Evolutionary conservation across 352 stramenopile species (phyloP), one percentile per base, ranked within the genome.

Genomic region (Thalassiosira sp.): DNA sequence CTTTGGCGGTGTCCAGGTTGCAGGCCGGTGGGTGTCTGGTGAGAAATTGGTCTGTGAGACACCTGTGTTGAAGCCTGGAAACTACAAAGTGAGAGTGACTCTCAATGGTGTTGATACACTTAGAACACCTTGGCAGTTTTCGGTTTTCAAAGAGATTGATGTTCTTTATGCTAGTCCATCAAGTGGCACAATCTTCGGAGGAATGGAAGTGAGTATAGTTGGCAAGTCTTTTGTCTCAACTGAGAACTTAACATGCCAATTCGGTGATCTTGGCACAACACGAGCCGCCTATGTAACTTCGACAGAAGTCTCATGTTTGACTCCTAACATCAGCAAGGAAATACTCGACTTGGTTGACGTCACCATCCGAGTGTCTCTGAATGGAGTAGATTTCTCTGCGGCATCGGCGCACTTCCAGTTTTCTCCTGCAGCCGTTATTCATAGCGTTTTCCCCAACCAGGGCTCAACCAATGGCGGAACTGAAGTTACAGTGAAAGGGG

Each of bases 151-250:
- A 5, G 28, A 85, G 8, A 68, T 88, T 43, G 71, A 81, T 65
- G 49, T 87, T 22, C 10, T 72, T 11, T 85, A 60, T 16, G 65
- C 59, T 43, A 69, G 33, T 20, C 82, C 82, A 43, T 78, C 78
- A 31, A 81, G 72, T 58, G 84, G 81, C n/a, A 69, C 35, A 7
- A 42, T 82, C 25, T 72, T 75, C 56, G 88, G 88, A 7, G 93
- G 93, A 10, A 96, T 94, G 5, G 22, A 82, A 2, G 69, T 98
- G 15, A 81, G 84, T 20, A 84, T 98, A 6, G 35, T 73, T 45
- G 96, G 95, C 1, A 66, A 81, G n/a, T 80, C 89, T 0, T 97
- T 98, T 57, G 58, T 65, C 0, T 93, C 94, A 59, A 85, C 87
- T 0, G 35, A 90, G 33, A 70, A 90, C 1, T 61, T 98, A 6